Conservation (phyloP, 305 asterid genomes). For the Withania somnifera region DNA sequence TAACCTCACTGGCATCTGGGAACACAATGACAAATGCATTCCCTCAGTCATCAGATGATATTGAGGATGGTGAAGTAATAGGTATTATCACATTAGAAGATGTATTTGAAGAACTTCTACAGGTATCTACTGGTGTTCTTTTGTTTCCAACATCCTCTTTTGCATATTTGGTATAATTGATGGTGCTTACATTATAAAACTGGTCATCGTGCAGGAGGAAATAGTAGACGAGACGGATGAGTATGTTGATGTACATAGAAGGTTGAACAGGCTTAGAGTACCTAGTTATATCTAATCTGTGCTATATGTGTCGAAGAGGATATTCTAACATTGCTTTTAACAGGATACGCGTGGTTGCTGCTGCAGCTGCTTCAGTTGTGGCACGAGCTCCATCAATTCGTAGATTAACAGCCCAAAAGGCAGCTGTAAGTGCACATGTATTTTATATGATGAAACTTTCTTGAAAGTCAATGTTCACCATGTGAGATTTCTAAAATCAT, state of each 20-base stretch:
- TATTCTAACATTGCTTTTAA: conserved; percentile 1
- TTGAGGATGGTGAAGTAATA: conserved; percentile 79
- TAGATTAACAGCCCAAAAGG: too few species aligned
- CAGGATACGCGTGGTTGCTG: too few species aligned
- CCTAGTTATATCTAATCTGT: not conserved
- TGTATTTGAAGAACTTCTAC: conserved; percentile 95
- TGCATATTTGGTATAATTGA: not conserved
- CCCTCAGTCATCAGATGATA: conserved; percentile 35
- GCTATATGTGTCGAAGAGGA: not conserved
- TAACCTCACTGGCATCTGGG: conserved; percentile 8
- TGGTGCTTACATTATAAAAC: not conserved
- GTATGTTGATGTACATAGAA: conserved; percentile 86
- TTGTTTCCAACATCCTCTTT: not conserved
- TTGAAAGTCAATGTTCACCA: too few species aligned
- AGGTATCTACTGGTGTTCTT: conserved; percentile 26
- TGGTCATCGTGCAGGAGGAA: conserved; percentile 53
- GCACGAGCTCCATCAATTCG: too few species aligned
- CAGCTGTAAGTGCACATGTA: too few species aligned
- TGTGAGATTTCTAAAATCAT: too few species aligned
- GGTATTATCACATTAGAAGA: conserved; percentile 92
- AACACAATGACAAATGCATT: conserved; percentile 26
- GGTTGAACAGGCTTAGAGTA: conserved; percentile 22
- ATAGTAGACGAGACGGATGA: conserved; percentile 98
- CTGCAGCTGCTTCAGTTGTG: too few species aligned
- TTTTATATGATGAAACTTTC: too few species aligned